Base-by-base conservation (phyloP, 768 basidiomycete species). In the Russula ochroleuca region DNA sequence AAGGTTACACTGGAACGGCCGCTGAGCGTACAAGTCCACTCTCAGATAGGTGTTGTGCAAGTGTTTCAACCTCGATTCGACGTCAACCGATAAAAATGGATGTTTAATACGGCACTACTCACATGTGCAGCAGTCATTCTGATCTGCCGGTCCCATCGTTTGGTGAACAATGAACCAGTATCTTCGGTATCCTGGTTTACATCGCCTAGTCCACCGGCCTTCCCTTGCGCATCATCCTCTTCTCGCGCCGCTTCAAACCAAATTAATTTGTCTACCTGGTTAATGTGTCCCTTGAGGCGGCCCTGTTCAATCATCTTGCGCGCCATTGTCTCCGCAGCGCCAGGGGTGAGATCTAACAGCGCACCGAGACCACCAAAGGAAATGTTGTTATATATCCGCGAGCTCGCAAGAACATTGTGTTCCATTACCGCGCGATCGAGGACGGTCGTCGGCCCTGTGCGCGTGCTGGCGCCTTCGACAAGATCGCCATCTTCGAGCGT, bases 221-320 rank as follows among this genome's bases (percentile, higher is more conserved):
- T 97, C 7, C 92, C 94, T 75, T 95, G 92, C 0, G 92, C 92
- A 66, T 91, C 88, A 62, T 95, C 92, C 64, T 94, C 94, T 70
- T 98, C 95, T 57, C 81, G 80, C 41, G 84, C 81, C 43, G 83
- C 87, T 69, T 98, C 94, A 65, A 99, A 99, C 82, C 89, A 91
- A 66, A 99, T 96, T 52, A 98, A 80, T 68, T 84, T 87, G 63
- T 96, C 92, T 15, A 98, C 94, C 73, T 99, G 97, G 72, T 99
- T 97, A 62, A 99, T 96, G 62, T 87, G 87, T 31, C 91, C 97
- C 66, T 91, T 87, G 65, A 98, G 77, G 60, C 97, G 88, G 10
- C 93, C 90, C 75, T 99, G 97, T 72, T 98, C 94, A 56, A 99
- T 97, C 97, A 99, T 99, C 72, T 90, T 92, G 57, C 96, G 83